Evolutionary conservation across 306 rosid species (phyloP), one percentile per base, ranked within the genome.

Genomic region (Medicago arabica): DNA sequence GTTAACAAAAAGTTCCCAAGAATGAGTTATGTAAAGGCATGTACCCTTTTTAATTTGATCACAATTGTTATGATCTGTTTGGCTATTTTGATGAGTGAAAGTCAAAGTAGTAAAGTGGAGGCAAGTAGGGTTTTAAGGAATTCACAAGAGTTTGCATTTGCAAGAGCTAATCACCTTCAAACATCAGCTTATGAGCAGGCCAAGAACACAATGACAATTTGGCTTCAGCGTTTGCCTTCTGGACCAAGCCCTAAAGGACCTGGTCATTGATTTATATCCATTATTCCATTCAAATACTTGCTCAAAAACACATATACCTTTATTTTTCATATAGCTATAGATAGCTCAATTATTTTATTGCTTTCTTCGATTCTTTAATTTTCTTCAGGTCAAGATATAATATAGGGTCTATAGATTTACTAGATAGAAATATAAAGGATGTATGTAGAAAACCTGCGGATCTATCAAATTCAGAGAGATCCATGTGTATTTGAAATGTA

Each of bases 191-290:
- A 85, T 12, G 79, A 78, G 9, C 68, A 58, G 0, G 78, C 89
- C 76, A 87, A 75, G 76, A 47, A 38, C 58, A 61, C 36, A 17
- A 59, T 88, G 82, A n/a, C 73, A 0, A 72, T 75, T 69, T 88
- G 89, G 89, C 60, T 88, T 4, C 84, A 81, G 49, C 81, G 86
- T 40, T 75, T 88, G 80, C 73, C 87, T 43, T 88, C 89, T 10
- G 89, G 91, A 44, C 91, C 91, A 50, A 88, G 91, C 64, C 87
- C 86, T 43, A 79, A 83, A 34, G 89, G 87, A 43, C 86, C 81
- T 11, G 89, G 91, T 61, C 91, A 88, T 75, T 87, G 36, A 69
- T 75, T 7, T 9, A 36, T n/a, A 2, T 16, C 13, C 1, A 34
- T 36, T 53, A 2, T 38, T 67, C 54, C 21, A 67, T 67, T 53